Base-by-base conservation (phyloP, 331 rosid genomes). In the Ulmus americana region DNA sequence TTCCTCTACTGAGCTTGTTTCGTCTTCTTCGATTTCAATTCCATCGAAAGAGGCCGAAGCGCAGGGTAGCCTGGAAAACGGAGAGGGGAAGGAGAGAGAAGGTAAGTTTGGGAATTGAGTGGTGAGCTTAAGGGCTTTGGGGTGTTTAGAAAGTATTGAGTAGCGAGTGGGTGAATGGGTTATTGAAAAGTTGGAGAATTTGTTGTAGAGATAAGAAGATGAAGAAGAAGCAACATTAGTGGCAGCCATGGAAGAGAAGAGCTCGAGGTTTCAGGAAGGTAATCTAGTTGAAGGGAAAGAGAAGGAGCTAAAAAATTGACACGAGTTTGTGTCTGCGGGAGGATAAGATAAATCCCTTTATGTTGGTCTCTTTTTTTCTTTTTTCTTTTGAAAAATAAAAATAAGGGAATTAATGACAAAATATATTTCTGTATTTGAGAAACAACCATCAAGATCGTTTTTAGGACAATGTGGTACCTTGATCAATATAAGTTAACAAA, bases 141-240 rank as follows among this genome's bases (percentile, higher is more conserved):
- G 45, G 63, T 76, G 83, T 39, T 79, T 70, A 5, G 64, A 76
- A 45, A 5, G 55, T 14, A 14, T 18, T 6, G 80, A 76, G 64
- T 82, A 73, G 70, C 65, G 83, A 22, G 70, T 42, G 46, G 86
- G 73, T 59, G 80, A 76, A 74, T 66, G 77, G 6, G 79, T 63
- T 55, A 85, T 51, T 43, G 86, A 77, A 61, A 75, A 69, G 64
- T 62, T 84, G 54, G 72, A 55, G 76, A 77, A 62, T 76, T 80
- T 80, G 22, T 87, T 82, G 86, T 62, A 74, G 79, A 82, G 47
- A 45, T 80, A 67, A 61, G 85, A 66, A 45, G 91, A 80, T 15
- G 88, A 84, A 84, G 74, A 80, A 15, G 88, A 84, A 84, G 74
- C 70, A 55, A 83, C 61, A 38, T 76, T 11, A 65, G 84, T 59